phyloP scores from a whole-genome alignment of 495 filamentous ascomycete genomes.

The Aspergillus cavernicola region DNA sequence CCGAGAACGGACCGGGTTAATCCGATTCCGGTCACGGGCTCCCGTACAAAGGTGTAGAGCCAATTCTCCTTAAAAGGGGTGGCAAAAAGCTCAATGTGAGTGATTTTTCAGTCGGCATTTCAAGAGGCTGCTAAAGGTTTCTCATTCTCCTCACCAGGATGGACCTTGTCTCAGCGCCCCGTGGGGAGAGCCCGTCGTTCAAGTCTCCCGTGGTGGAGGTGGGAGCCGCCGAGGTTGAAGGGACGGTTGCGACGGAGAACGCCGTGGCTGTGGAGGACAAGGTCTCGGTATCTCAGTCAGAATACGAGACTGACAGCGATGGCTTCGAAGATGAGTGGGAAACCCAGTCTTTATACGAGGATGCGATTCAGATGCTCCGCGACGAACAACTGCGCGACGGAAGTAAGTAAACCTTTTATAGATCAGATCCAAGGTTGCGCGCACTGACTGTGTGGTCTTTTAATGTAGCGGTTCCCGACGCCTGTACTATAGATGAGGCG shows the following conservation, averaged over 20 bases:
- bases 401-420: constrained; percentile 33
- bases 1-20: constrained; percentile 33
- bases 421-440: neutral
- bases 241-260: constrained; percentile 20
- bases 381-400: constrained; percentile 59
- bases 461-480: constrained; percentile 43
- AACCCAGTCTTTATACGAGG: constrained; percentile 63
- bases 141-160: constrained; percentile 33
- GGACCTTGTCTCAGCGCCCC: constrained; percentile 42
- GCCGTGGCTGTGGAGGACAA: constrained; percentile 25
- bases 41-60: constrained; percentile 25
- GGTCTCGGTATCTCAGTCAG: constrained; percentile 21
- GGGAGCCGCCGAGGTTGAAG: constrained; percentile 28
- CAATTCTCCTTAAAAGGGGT: constrained; percentile 27
- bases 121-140: constrained; percentile 32
- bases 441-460: constrained; percentile 8
- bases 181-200: constrained; percentile 35
- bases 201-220: constrained; percentile 46
- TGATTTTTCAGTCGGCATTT: constrained; percentile 24
- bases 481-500: constrained; percentile 74
- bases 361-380: constrained; percentile 59
- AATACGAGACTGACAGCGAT: constrained; percentile 57
- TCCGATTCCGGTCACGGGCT: constrained; percentile 23
- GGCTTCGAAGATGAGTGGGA: constrained; percentile 64
- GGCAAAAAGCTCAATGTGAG: constrained; percentile 33